phyloP scores from a whole-genome alignment of 257 asterid genomes.

The Solanum clarkiae region DNA sequence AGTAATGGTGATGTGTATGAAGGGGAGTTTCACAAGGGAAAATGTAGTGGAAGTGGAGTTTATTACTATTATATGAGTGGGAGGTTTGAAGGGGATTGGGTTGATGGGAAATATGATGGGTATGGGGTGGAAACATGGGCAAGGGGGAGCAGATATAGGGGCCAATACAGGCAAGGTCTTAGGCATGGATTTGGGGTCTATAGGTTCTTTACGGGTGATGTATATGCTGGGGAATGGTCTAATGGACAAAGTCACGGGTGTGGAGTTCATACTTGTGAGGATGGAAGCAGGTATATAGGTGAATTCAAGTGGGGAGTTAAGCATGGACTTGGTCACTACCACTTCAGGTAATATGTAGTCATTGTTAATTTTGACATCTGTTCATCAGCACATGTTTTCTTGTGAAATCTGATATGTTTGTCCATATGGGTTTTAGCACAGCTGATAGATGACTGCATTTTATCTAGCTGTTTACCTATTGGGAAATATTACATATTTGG shows the following conservation, averaged over 20 bases:
- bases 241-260: conserved; percentile 42
- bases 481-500: not conserved
- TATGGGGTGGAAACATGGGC: conserved; percentile 52
- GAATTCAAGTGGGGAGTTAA: conserved; percentile 46
- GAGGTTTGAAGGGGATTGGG: conserved; percentile 45
- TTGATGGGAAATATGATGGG: conserved; percentile 40
- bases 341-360: conserved; percentile 21
- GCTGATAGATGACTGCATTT: not conserved
- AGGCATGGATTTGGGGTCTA: conserved; percentile 38
- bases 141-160: conserved; percentile 34
- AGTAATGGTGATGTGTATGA: conserved; percentile 92
- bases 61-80: conserved; percentile 93
- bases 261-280: conserved; percentile 37
- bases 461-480: not conserved
- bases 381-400: not conserved
- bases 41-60: conserved; percentile 88
- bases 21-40: conserved; percentile 93
- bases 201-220: conserved; percentile 35
- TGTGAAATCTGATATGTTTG: not conserved
- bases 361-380: not conserved
- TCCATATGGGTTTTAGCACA: not conserved
- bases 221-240: conserved; percentile 42
- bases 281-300: conserved; percentile 34
- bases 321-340: conserved; percentile 44
- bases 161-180: conserved; percentile 35